Evolutionary conservation across 345 rosid species (phyloP).

Genomic region (Syzygium grande): DNA sequence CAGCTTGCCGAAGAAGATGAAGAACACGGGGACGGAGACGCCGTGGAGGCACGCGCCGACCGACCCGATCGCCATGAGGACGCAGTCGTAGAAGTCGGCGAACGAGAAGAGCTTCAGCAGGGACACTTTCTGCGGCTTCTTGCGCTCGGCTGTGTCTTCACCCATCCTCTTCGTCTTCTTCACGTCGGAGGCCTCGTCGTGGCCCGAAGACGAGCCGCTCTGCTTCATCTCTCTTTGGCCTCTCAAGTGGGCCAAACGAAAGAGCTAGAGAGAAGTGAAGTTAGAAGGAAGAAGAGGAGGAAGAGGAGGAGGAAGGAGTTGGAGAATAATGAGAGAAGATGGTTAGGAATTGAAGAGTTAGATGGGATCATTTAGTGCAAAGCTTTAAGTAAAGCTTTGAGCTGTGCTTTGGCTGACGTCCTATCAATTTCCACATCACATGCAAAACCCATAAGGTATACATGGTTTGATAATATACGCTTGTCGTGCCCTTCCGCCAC

Average conservation of each 20-base stretch:
- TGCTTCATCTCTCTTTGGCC: not conserved
- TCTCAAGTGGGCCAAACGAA: not conserved
- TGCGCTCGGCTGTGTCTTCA: not conserved
- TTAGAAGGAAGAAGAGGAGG: not conserved
- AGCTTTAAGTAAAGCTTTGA: not conserved
- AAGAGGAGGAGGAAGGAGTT: not conserved
- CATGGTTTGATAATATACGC: not conserved
- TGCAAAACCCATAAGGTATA: not conserved
- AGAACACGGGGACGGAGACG: conserved; percentile 87
- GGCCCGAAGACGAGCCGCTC: not conserved
- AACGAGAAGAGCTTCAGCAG: conserved; percentile 65
- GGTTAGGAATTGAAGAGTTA: conserved; percentile 9
- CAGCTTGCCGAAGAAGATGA: conserved; percentile 83
- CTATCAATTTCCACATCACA: not conserved
- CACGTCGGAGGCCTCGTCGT: conserved; percentile 13
- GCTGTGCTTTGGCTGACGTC: not conserved
- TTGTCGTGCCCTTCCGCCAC: not conserved
- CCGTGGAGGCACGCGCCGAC: conserved; percentile 85
- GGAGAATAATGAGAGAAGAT: not conserved
- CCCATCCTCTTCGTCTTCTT: conserved; percentile 6
- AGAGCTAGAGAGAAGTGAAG: not conserved
- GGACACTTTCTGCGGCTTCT: conserved; percentile 29
- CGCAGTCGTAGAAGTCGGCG: conserved; percentile 72
- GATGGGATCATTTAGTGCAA: conserved; percentile 12
- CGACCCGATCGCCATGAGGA: conserved; percentile 83